Percentiles rank a stretch among this genome's conserved stretches.
phyloP scores from a whole-genome alignment of 495 filamentous ascomycete genomes.

The Saxophila tyrrhenica region DNA sequence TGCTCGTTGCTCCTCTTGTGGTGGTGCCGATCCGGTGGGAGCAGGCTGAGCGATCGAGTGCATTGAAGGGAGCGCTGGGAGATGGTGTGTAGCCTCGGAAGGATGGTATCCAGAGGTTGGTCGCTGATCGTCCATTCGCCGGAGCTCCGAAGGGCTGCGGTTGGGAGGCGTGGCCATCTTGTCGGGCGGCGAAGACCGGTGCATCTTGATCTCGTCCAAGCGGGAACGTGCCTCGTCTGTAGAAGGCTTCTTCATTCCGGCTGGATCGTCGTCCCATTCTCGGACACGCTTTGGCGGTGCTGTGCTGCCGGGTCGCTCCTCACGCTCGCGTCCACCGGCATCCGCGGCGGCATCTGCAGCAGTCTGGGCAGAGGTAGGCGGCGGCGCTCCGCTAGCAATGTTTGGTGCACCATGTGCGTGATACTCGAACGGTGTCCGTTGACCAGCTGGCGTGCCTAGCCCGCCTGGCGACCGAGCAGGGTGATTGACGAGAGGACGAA shows the following conservation, averaged over 20 bases:
- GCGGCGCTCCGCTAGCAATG: slow-evolving; percentile 66
- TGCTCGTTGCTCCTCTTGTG: slow-evolving; percentile 34
- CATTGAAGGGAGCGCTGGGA: slow-evolving; percentile 56
- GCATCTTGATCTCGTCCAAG: slow-evolving; percentile 62
- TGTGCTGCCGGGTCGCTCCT: slow-evolving; percentile 54
- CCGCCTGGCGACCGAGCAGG: slow-evolving; percentile 74
- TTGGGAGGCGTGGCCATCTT: slow-evolving; percentile 54
- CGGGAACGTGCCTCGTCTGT: slow-evolving; percentile 79
- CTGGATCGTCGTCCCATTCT: slow-evolving; percentile 77
- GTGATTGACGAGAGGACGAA: slow-evolving; percentile 75
- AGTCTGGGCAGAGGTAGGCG: slow-evolving; percentile 58
- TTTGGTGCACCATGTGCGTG: slow-evolving; percentile 54
- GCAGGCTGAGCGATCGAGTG: slow-evolving; percentile 51
- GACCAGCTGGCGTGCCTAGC: slow-evolving; percentile 54
- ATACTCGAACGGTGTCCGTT: slow-evolving; percentile 66
- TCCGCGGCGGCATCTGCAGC: slow-evolving; percentile 62
- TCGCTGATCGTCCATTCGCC: slow-evolving; percentile 44
- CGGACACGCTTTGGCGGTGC: slow-evolving; percentile 73
- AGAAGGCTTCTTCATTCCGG: slow-evolving; percentile 65
- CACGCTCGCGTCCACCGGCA: slow-evolving; percentile 72
- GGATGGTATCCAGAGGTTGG: slow-evolving; percentile 70
- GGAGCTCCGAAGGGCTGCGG: slow-evolving; percentile 67
- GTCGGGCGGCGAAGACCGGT: slow-evolving; percentile 45
- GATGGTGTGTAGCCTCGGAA: slow-evolving; percentile 83
- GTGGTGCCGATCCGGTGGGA: slow-evolving; percentile 37